phyloP scores from a whole-genome alignment of 192 early-diverging fungal genomes.

The Coemansia sp. region DNA sequence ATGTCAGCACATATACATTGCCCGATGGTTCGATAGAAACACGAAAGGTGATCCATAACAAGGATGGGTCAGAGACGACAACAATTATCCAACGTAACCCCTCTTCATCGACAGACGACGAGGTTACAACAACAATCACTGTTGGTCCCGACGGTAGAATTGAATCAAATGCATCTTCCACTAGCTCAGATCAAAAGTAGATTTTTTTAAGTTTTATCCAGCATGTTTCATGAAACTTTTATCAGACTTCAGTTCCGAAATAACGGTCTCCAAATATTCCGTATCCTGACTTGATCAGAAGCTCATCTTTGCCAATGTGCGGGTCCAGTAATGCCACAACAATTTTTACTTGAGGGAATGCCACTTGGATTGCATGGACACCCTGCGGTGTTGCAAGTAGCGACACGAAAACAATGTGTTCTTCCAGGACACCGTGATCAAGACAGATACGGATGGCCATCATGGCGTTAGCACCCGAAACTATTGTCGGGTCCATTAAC shows the following conservation, averaged over 20 bases:
- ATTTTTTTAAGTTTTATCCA: neutral
- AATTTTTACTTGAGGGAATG: constrained; percentile 79
- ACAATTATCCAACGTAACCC: constrained; percentile 26
- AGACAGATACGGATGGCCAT: constrained; percentile 94
- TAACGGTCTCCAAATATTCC: constrained; percentile 82
- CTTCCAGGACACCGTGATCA: constrained; percentile 85
- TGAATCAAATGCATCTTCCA: neutral
- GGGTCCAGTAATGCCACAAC: constrained; percentile 81
- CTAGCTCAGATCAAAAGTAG: neutral
- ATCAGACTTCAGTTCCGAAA: constrained; percentile 52
- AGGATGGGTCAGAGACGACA: constrained; percentile 27
- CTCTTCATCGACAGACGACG: constrained; percentile 10
- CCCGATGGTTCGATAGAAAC: constrained; percentile 50
- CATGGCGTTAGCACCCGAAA: constrained; percentile 88
- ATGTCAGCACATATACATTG: constrained; percentile 38
- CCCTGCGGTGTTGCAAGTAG: constrained; percentile 79
- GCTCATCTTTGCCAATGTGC: constrained; percentile 59
- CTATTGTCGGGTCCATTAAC: constrained; percentile 85
- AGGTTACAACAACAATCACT: constrained; percentile 7
- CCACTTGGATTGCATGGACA: constrained; percentile 70
- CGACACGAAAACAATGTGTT: constrained; percentile 81
- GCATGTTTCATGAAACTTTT: neutral
- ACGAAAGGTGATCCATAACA: constrained; percentile 28
- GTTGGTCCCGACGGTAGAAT: neutral
- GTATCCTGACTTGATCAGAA: constrained; percentile 78